These are phyloP conservation scores for Lizonia empirigonia DNA, from an alignment of 2,329 filamentous ascomycete species.

Conservation along the genomic window DNA sequence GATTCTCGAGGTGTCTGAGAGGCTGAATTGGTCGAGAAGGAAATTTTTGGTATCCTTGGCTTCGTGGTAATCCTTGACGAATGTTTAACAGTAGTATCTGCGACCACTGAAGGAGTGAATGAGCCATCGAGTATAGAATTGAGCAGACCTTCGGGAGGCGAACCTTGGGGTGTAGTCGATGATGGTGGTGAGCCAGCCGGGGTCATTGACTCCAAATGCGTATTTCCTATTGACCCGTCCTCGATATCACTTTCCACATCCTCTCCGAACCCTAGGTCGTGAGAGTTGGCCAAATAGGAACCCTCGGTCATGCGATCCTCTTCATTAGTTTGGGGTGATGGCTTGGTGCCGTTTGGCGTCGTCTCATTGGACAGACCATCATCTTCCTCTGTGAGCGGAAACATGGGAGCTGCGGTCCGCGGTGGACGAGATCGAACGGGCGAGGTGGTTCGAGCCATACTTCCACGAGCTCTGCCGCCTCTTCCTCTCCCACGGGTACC, in stretches of 20 bases:
- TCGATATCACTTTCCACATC: constrained; percentile 27
- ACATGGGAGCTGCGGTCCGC: constrained; percentile 41
- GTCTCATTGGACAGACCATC: constrained; percentile 44
- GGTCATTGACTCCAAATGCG: constrained; percentile 19
- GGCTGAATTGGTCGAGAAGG: constrained; percentile 26
- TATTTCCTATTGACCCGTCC: constrained; percentile 18
- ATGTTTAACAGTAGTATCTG: constrained; percentile 17
- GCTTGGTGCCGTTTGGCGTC: constrained; percentile 41
- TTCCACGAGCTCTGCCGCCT: constrained; percentile 38
- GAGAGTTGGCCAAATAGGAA: constrained; percentile 22
- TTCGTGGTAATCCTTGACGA: constrained; percentile 15
- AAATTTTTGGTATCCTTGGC: constrained; percentile 28
- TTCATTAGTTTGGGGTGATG: constrained; percentile 27
- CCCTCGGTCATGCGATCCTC: constrained; percentile 22
- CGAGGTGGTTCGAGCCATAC: constrained; percentile 28
- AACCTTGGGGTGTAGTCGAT: constrained; percentile 22
- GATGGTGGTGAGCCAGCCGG: constrained; percentile 20
- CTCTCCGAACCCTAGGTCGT: constrained; percentile 9
- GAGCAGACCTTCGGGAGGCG: constrained; percentile 28
- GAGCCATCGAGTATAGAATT: constrained; percentile 18
- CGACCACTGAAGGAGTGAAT: constrained; percentile 8
- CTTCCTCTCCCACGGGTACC: constrained; percentile 38
- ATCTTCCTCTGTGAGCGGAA: constrained; percentile 45
- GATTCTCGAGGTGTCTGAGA: constrained; percentile 37
- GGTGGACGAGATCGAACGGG: constrained; percentile 38